Evolutionary conservation across 2,329 filamentous ascomycete genomes (phyloP), one percentile per base, ranked within the genome.

Genomic region (Diaporthe vexans): DNA sequence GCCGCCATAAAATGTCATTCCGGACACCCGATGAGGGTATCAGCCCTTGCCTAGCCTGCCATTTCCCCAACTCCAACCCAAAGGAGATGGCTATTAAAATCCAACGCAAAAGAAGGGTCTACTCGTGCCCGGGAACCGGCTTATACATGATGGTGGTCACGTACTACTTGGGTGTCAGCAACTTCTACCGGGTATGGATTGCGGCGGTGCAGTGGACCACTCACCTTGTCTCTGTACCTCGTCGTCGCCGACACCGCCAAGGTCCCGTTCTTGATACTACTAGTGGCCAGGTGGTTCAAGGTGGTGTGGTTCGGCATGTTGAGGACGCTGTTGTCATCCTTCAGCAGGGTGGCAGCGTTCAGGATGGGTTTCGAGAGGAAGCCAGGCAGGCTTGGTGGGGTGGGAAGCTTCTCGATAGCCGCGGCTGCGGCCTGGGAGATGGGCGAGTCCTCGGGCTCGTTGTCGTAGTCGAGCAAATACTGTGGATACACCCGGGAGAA

Each of bases 91-190:
- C 63, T 24, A 40, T 21, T 19, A 68, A 68, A 68, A 26, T 21
- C 54, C 33, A 68, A 68, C 29, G 63, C 63, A 68, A 54, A 24
- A 29, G 48, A 40, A 9, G 48, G 61, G 48, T 26, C 75, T 72
- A 69, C 4, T 72, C 70, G n/a, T 75, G 69, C 13, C 73, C 48
- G 29, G 71, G 61, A n/a, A 73, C 74, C 77, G 95, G 95, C 87
- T 98, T 98, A 86, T 98, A 98, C 87, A 98, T 93, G 81, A 98
- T 97, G 3, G 95, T 98, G 5, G 96, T 98, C 48, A 98, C 94
- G 84, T 98, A 98, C 96, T 98, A 79, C 33, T 71, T 21, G 26
- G 51, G 61, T 43, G 76, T 81, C 67, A 82, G 78, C 73, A 73
- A 57, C 59, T 56, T 59, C 7, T 11, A n/a, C 48, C 75, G 24